Percentiles rank a stretch among this genome's conserved stretches.
These are phyloP conservation scores for Tuber aestivum DNA, from an alignment of 495 filamentous ascomycete genomes.

Conservation along the genomic window DNA sequence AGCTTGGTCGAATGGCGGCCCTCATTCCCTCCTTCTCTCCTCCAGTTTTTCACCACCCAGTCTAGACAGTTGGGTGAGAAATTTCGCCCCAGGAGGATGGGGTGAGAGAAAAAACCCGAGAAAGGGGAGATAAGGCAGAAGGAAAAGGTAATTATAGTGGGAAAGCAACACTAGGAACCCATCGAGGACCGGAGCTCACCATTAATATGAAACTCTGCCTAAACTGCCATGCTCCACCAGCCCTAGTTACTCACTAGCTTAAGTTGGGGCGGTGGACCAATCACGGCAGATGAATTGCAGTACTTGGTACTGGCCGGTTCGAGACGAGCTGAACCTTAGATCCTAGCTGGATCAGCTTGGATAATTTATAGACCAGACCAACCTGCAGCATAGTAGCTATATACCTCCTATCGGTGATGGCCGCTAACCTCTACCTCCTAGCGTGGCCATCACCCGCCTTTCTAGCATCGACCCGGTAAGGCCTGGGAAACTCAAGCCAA, in stretches of 20 bases:
- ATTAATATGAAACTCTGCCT: background rate
- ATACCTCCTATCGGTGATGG: background rate
- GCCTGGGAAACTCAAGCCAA: too few relatives aligned
- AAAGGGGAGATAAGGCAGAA: background rate
- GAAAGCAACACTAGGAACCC: background rate
- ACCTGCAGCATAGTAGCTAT: background rate
- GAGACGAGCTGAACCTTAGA: background rate
- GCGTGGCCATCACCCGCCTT: background rate
- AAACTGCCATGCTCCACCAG: background rate
- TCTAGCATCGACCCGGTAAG: background rate
- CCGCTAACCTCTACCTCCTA: background rate
- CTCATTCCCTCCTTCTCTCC: background rate
- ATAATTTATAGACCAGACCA: background rate
- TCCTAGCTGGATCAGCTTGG: background rate
- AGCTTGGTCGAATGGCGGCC: background rate
- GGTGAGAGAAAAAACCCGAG: background rate
- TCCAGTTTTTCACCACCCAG: background rate
- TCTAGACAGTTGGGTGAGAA: background rate
- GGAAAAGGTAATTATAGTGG: background rate
- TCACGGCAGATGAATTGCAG: background rate
- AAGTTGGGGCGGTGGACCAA: background rate
- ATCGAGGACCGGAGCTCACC: background rate
- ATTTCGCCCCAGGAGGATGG: background rate
- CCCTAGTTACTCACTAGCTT: background rate
- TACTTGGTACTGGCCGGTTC: background rate